Base-by-base conservation (phyloP, 139 green algal genomes). In the Yamagishiella unicocca region DNA sequence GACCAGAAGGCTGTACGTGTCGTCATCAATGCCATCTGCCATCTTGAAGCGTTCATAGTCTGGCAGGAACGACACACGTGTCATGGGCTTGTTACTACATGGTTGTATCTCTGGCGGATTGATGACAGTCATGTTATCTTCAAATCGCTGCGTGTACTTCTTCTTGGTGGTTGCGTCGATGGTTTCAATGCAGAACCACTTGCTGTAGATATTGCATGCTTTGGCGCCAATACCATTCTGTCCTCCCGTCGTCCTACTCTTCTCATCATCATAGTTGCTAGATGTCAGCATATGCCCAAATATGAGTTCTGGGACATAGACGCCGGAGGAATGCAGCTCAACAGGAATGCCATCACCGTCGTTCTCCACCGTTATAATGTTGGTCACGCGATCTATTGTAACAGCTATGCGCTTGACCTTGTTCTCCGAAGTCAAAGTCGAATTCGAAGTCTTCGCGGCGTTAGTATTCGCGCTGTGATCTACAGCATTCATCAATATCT, bases 241-340 rank as follows among this genome's bases (percentile, higher is more conserved):
- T 6, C 91, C 82, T 6, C 82, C 82, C 4, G 80, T 45, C 14
- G 33, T 9, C 21, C 95, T 94, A 10, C 14, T 17, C 90, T 94
- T 90, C 81, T 93, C 89, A 85, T 96, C 93, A 80, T 96, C 87
- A 70, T 95, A 96, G 84, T 96, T 96, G 72, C 64, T 85, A 64
- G 88, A 93, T n/a, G 93, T 96, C 31, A 96, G 86, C 58, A 96
- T 70, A 70, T 95, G 88, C 12, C 92, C 93, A 55, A 96, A 96
- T n/a, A 96, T 93, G 35, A 96, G 80, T 83, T 96, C 93, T 14
- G 93, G 93, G 14, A 95, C 88, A 82, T 95, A 93, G 12, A 92
- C 62, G 25, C 38, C 7, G 24, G 91, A 91, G 5, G 75, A 12
- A 42, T 80, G 61, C 72, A 46, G 38, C 75, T 93, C 90, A 4